A percentile compares a stretch with the other conserved stretches of the same genome.
Conservation (phyloP, 2,329 filamentous ascomycete genomes). For the Phaeosphaeriaceae sp. region DNA sequence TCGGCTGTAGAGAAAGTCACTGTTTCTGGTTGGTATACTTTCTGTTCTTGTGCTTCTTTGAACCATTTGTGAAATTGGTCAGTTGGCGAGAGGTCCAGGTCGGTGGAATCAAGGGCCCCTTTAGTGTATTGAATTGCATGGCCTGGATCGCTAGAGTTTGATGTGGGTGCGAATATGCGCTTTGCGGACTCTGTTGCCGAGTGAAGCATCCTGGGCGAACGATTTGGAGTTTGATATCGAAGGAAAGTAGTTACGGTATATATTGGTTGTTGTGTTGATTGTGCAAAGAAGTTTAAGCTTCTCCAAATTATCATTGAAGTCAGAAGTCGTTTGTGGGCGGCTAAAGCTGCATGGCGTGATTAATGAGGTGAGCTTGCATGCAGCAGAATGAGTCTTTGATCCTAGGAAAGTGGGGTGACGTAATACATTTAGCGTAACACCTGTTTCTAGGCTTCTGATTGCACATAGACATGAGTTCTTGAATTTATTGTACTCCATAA, state of each 20-base stretch:
- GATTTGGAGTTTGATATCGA: neutral
- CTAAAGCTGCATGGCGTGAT: slow-evolving; percentile 17
- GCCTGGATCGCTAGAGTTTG: slow-evolving; percentile 54
- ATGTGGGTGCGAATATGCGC: slow-evolving; percentile 68
- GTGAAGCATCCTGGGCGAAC: slow-evolving; percentile 31
- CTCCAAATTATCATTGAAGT: slow-evolving; percentile 7
- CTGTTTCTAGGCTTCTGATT: neutral
- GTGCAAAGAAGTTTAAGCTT: neutral
- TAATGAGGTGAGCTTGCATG: slow-evolving; percentile 1
- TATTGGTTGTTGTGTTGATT: neutral
- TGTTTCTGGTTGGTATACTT: slow-evolving; percentile 81
- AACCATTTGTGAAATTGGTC: slow-evolving; percentile 93
- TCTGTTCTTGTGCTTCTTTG: slow-evolving; percentile 67
- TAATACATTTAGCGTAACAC: slow-evolving; percentile 13
- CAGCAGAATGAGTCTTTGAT: slow-evolving; percentile 22
- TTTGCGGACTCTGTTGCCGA: slow-evolving; percentile 34
- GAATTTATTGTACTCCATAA: neutral
- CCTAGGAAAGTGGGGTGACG: slow-evolving; percentile 34
- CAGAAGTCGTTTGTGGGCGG: neutral
- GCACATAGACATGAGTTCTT: neutral
- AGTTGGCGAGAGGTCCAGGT: slow-evolving; percentile 72
- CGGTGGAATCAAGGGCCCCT: slow-evolving; percentile 64
- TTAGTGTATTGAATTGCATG: slow-evolving; percentile 80
- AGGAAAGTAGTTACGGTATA: neutral
- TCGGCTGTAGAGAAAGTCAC: slow-evolving; percentile 84